Percentiles rank a stretch among this genome's conserved stretches.
Evolutionary conservation across 768 basidiomycete species (phyloP).

Genomic region (Pleurotus platypus): DNA sequence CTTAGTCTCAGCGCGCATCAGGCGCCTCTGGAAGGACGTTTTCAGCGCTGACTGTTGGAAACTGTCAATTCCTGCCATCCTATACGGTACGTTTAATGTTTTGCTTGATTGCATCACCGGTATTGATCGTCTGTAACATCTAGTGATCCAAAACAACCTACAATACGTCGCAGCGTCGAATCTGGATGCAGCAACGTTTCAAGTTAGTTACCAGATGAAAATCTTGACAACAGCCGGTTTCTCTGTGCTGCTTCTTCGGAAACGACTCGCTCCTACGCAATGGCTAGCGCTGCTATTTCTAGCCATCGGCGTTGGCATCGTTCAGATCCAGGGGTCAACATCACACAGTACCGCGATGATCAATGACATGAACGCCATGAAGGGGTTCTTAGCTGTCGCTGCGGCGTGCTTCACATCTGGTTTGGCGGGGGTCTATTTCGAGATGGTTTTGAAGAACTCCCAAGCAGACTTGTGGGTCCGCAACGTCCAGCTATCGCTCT

Average conservation of each 20-base stretch:
- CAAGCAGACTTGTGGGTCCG: constrained; percentile 92
- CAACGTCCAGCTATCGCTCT: constrained; percentile 93
- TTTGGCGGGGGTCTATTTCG: constrained; percentile 96
- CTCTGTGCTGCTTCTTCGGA: constrained; percentile 78
- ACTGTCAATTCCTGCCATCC: constrained; percentile 91
- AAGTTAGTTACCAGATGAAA: constrained; percentile 97
- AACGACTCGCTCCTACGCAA: constrained; percentile 66
- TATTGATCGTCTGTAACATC: constrained; percentile 10
- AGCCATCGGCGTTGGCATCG: constrained; percentile 85
- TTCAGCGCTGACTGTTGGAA: constrained; percentile 96
- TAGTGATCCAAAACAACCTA: constrained; percentile 91
- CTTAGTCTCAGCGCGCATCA: constrained; percentile 44
- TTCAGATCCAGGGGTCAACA: constrained; percentile 65
- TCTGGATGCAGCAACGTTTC: constrained; percentile 92
- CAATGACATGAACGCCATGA: constrained; percentile 74
- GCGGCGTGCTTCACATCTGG: constrained; percentile 95
- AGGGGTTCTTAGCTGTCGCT: constrained; percentile 86
- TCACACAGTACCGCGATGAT: constrained; percentile 19
- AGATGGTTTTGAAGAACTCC: constrained; percentile 93
- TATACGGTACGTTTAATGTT: constrained; percentile 56
- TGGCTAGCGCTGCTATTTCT: constrained; percentile 86
- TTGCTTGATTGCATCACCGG: background rate
- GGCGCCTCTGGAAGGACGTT: constrained; percentile 61
- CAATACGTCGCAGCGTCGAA: constrained; percentile 95
- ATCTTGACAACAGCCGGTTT: constrained; percentile 92